phyloP scores from a whole-genome alignment of 345 rosid species.

The Triadica sebifera region DNA sequence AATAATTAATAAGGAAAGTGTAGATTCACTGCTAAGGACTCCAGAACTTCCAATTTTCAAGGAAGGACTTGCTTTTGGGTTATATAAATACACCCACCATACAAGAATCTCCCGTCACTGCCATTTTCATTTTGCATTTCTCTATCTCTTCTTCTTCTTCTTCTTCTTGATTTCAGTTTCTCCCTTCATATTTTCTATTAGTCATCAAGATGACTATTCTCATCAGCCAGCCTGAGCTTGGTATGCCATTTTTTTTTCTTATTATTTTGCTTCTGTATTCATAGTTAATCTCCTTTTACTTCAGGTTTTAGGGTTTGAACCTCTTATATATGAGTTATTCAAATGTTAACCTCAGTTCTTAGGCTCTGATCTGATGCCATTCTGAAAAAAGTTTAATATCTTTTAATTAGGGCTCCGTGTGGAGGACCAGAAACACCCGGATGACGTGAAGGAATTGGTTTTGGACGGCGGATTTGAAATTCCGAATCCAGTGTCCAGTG shows the following conservation, averaged over 20 bases:
- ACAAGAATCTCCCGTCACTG: not conserved
- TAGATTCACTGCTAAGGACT: slow-evolving; percentile 49
- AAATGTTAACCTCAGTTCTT: no score
- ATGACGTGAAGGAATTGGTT: slow-evolving; percentile 38
- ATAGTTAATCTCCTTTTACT: no score
- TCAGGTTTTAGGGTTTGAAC: no score
- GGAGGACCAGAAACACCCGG: slow-evolving; percentile 29
- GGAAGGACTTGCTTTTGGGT: slow-evolving; percentile 38
- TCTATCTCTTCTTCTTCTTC: no score
- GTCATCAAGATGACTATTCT: slow-evolving; percentile 52
- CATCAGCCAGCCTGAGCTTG: slow-evolving; percentile 42
- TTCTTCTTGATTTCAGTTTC: not conserved
- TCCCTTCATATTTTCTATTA: not conserved
- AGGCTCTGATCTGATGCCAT: no score
- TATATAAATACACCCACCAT: slow-evolving; percentile 35
- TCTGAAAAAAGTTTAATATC: not conserved
- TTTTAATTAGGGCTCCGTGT: slow-evolving; percentile 18
- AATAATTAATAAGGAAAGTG: no score
- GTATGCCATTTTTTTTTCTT: slow-evolving; percentile 18
- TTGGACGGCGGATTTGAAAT: slow-evolving; percentile 43
- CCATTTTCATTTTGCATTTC: not conserved
- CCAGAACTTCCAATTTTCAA: slow-evolving; percentile 48
- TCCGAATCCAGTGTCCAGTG: slow-evolving; percentile 26
- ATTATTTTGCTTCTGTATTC: not conserved
- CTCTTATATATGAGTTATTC: no score